Conservation (phyloP, 208 protist genomes). For the Acanthamoeba sp. region DNA sequence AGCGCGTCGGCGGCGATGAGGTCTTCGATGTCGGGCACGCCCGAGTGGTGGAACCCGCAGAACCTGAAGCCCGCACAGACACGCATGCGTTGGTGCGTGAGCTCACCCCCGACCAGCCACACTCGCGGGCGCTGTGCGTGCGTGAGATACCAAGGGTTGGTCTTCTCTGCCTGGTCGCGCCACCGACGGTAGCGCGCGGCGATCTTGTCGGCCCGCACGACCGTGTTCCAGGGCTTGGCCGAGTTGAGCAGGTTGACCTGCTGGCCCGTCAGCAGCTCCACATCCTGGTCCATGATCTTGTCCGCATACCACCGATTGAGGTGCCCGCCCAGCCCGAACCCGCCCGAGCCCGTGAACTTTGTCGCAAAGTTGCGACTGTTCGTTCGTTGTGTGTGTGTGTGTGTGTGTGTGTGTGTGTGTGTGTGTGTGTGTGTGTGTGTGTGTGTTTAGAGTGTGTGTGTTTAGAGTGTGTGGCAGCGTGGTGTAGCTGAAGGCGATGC, state of each 20-base stretch:
- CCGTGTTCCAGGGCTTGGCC: slow-evolving; percentile 66
- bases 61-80: slow-evolving; percentile 35
- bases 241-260: slow-evolving; percentile 59
- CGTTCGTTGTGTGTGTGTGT: neutral
- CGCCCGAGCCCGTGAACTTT: neutral
- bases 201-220: slow-evolving; percentile 36
- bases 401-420: neutral
- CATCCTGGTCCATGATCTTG: slow-evolving; percentile 66
- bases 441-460: neutral
- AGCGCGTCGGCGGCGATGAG: neutral
- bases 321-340: neutral
- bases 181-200: slow-evolving; percentile 43
- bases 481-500: neutral
- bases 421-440: neutral
- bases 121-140: neutral
- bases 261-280: slow-evolving; percentile 57
- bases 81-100: too few species aligned
- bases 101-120: too few species aligned
- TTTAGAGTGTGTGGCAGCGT: neutral
- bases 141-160: slow-evolving; percentile 29
- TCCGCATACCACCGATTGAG: slow-evolving; percentile 27
- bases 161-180: slow-evolving; percentile 4
- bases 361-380: slow-evolving; percentile 65
- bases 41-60: neutral
- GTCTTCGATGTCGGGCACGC: slow-evolving; percentile 33